Percentiles rank a stretch among this genome's conserved stretches.
phyloP scores from a whole-genome alignment of 2,329 filamentous ascomycete genomes.

The Xylaria sp. region DNA sequence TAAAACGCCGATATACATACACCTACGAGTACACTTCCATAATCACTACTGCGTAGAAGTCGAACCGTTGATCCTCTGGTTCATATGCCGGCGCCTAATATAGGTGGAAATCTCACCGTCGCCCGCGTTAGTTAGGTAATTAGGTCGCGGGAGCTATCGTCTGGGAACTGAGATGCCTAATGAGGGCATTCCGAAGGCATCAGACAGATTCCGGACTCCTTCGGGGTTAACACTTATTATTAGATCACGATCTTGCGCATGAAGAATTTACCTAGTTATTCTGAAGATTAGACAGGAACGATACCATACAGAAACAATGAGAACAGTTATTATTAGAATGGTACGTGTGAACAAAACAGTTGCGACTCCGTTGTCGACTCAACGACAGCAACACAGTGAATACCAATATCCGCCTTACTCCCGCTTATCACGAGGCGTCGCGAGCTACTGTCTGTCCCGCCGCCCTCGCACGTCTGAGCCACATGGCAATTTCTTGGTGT shows the following conservation, averaged over 20 bases:
- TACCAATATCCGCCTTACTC: neutral
- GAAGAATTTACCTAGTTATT: neutral
- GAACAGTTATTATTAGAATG: slow-evolving; percentile 10
- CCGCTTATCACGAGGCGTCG: neutral
- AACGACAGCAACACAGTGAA: no score
- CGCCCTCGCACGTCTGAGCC: slow-evolving; percentile 14
- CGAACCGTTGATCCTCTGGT: neutral
- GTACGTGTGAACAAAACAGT: neutral
- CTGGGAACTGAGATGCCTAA: neutral
- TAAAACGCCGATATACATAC: neutral
- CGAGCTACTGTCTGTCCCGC: neutral
- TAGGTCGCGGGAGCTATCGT: neutral
- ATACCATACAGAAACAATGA: neutral
- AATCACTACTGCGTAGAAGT: neutral
- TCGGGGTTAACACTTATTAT: slow-evolving; percentile 9
- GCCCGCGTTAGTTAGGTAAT: neutral
- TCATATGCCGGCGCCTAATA: no score
- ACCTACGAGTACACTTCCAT: neutral
- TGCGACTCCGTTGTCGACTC: neutral
- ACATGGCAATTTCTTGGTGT: slow-evolving; percentile 16
- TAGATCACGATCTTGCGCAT: slow-evolving; percentile 12
- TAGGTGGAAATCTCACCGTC: neutral
- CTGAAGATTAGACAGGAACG: neutral
- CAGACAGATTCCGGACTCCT: neutral
- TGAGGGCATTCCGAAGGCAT: neutral